Evolutionary conservation across 768 basidiomycete species (phyloP), one percentile per base, ranked within the genome.

Genomic region (Agrocybe praecox): DNA sequence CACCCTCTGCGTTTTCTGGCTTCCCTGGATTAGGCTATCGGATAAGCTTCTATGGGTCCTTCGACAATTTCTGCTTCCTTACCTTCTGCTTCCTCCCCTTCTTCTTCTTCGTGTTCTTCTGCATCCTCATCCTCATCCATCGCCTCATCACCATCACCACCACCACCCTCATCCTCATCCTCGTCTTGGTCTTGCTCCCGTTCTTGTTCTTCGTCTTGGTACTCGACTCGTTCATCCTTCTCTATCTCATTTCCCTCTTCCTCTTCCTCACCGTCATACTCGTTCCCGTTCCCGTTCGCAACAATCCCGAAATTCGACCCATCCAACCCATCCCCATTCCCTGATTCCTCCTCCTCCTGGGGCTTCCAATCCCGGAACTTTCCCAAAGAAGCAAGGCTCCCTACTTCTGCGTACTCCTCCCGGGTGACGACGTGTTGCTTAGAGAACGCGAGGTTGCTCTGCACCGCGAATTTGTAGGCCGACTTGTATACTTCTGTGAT

Each of bases 401-500:
- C 95, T 58, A 81, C 81, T 73, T 98, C 95, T 48, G 84, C 75
- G 72, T 96, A 98, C 69, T 98, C 94, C 47, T 83, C 84, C 44
- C 89, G 77, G 4, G 92, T 92, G 26, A 84, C 79, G n/a, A 82
- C 78, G 19, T 46, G 44, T n/a, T 76, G 73, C 29, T 76, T 71
- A 0, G n/a, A n/a, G n/a, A n/a, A n/a, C n/a, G 74, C 50, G 62
- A 89, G 88, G 40, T 76, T 75, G 22, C 84, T 73, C 18, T 76
- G 74, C 50, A 71, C 76, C 22, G 85, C 82, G 62, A 92, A 86
- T 15, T 79, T 73, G 52, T 82, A 67, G 0, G 88, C 88, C 53
- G 85, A 79, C 50, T 74, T 72, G 71, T 90, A 89, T 2, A 83
- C 81, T 74, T 88, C 87, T 53, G 80, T 82, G 65, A 85, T 78